Base-by-base conservation (phyloP, 2,329 filamentous ascomycete genomes). In the Colletotrichum cordylinicola region DNA sequence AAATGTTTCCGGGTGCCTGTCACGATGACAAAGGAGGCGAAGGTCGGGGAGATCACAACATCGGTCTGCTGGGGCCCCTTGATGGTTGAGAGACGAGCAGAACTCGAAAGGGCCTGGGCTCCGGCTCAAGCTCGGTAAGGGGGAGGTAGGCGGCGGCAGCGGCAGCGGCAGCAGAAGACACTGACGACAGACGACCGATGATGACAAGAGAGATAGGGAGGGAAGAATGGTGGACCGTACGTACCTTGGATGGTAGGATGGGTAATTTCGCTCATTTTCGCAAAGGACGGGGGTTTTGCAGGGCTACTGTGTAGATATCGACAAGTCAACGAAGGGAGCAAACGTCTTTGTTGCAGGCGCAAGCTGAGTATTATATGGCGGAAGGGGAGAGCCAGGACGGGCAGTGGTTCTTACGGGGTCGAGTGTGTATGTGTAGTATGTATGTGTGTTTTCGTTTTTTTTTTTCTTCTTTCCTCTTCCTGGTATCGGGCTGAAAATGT, bases 181-280 rank as follows among this genome's bases (percentile, higher is more conserved):
- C 58, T 21, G 61, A 64, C 21, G 16, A 29, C 31, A 21, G 37
- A 35, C n/a, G 39, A 29, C 61, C 16, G 37, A 29, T 31, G 21
- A 62, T 62, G 72, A 55, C 64, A 70, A 61, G 37, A 39, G 33
- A 65, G 21, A 56, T 37, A 60, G 29, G 27, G 29, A 71, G n/a
- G 24, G 56, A 48, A 24, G 39, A 76, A 72, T 43, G 52, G 70
- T 68, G 71, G 72, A 66, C 67, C 72, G 35, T 35, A 87, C 88
- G 77, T 86, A 91, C 90, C 89, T 85, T 91, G 86, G 85, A 91
- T 91, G 82, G 90, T 91, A 81, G 84, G 84, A 86, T 91, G 90
- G 74, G 86, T 86, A 81, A 91, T 89, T 79, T 91, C 90, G 79
- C 86, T 85, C 89, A 90, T 91, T 80, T 83, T 86, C 76, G 65